These are phyloP conservation scores for Opeltia flavorubescens DNA, from an alignment of 495 filamentous ascomycete species.

Conservation along the genomic window DNA sequence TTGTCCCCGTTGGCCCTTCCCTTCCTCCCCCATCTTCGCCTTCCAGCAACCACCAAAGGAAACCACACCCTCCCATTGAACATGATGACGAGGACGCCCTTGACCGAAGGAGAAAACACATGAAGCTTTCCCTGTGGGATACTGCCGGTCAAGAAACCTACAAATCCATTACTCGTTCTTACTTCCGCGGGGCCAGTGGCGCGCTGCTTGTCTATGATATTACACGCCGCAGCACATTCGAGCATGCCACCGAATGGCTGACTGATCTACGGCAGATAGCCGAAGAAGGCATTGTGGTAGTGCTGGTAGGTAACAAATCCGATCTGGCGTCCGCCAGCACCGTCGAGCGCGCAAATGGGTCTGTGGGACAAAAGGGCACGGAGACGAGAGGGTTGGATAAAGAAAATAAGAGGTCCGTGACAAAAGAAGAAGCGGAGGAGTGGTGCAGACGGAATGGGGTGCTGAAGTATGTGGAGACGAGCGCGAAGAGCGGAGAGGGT, in stretches of 20 bases:
- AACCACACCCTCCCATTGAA: conserved; percentile 26
- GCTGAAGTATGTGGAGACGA: conserved; percentile 88
- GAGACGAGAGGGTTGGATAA: conserved; percentile 16
- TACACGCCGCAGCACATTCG: conserved; percentile 69
- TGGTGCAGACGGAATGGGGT: conserved; percentile 78
- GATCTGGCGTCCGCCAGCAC: conserved; percentile 48
- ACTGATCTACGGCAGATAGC: conserved; percentile 85
- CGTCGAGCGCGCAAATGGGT: background rate
- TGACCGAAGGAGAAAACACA: conserved; percentile 38
- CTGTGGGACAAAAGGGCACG: too few relatives aligned
- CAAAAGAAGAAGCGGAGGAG: conserved; percentile 62
- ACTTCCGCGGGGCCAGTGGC: conserved; percentile 77
- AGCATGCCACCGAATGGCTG: conserved; percentile 77
- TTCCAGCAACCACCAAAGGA: conserved; percentile 26
- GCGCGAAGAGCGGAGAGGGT: conserved; percentile 81
- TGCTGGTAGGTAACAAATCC: conserved; percentile 88
- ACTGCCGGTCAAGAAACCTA: conserved; percentile 96
- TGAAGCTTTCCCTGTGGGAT: conserved; percentile 75
- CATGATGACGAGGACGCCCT: background rate
- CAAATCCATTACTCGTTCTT: conserved; percentile 85
- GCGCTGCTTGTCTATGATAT: conserved; percentile 94
- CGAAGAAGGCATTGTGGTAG: conserved; percentile 83
- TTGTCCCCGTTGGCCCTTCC: conserved; percentile 76
- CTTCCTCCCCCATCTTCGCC: conserved; percentile 33
- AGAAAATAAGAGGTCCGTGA: conserved; percentile 61